Percentiles rank a stretch among this genome's conserved stretches.
Evolutionary conservation across 192 early-diverging fungal species (phyloP).

Genomic region (Gamsiella multidivaricata): DNA sequence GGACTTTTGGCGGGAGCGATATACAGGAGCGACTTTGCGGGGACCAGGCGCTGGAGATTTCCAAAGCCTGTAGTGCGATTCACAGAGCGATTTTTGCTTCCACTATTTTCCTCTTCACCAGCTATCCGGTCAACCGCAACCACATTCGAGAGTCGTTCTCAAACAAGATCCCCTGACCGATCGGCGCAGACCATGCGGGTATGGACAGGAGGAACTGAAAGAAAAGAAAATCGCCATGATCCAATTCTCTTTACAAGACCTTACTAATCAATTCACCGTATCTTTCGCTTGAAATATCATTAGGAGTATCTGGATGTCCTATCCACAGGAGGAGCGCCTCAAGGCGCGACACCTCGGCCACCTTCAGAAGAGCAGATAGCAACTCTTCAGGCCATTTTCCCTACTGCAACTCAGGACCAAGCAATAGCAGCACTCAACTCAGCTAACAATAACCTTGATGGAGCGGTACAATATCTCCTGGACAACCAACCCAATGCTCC

Average conservation of each 20-base stretch:
- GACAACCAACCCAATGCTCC: conserved; percentile 32
- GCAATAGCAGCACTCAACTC: conserved; percentile 60
- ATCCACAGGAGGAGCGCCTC: conserved; percentile 45
- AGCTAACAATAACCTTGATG: conserved; percentile 70
- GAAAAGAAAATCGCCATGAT: too few relatives aligned
- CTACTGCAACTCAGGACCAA: conserved; percentile 59
- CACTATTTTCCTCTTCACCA: conserved; percentile 62
- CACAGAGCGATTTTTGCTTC: conserved; percentile 56
- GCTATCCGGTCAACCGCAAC: conserved; percentile 54
- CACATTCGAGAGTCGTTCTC: conserved; percentile 47
- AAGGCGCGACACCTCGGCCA: conserved; percentile 42
- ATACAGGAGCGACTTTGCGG: conserved; percentile 63
- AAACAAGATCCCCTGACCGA: conserved; percentile 49
- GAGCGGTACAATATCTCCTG: conserved; percentile 63
- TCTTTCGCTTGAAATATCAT: too few relatives aligned
- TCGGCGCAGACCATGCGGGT: conserved; percentile 53
- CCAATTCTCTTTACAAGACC: too few relatives aligned
- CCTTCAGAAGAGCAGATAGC: conserved; percentile 59
- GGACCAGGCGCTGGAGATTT: conserved; percentile 67
- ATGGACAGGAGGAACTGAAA: too few relatives aligned
- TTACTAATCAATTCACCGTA: too few relatives aligned
- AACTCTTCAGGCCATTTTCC: conserved; percentile 66
- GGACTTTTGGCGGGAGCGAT: conserved; percentile 64
- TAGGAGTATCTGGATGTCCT: conserved; percentile 52
- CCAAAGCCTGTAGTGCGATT: conserved; percentile 48